These are phyloP conservation scores for Alternaria alternata DNA, from an alignment of 2,329 filamentous ascomycete genomes.

Conservation along the genomic window DNA sequence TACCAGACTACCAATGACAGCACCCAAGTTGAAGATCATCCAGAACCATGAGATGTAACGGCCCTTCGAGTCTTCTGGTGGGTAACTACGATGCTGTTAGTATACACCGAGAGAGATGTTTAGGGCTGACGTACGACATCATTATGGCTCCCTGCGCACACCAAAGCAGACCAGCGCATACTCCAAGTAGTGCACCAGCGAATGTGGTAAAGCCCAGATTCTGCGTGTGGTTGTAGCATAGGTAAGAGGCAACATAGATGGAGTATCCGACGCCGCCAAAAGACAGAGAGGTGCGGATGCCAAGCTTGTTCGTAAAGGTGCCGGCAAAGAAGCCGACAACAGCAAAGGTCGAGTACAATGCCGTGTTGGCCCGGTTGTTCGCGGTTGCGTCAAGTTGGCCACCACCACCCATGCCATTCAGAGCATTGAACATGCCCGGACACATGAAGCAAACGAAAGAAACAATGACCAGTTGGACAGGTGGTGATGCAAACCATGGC, in stretches of 20 bases:
- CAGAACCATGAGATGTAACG: slow-evolving; percentile 91
- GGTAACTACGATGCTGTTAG: slow-evolving; percentile 61
- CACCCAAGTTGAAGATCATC: slow-evolving; percentile 94
- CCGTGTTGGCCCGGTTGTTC: slow-evolving; percentile 73
- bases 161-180: slow-evolving; percentile 83
- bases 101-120: no score
- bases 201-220: slow-evolving; percentile 78
- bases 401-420: slow-evolving; percentile 61
- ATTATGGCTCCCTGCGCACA: slow-evolving; percentile 84
- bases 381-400: slow-evolving; percentile 60
- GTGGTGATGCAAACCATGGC: slow-evolving; percentile 60
- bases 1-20: slow-evolving; percentile 80
- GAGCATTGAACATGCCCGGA: slow-evolving; percentile 63
- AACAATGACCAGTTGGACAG: slow-evolving; percentile 59
- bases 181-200: slow-evolving; percentile 76
- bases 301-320: slow-evolving; percentile 79
- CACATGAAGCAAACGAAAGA: slow-evolving; percentile 63
- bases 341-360: slow-evolving; percentile 76
- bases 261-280: slow-evolving; percentile 81
- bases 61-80: slow-evolving; percentile 80
- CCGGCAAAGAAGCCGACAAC: slow-evolving; percentile 71
- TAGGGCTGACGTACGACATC: slow-evolving; percentile 65
- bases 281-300: slow-evolving; percentile 71
- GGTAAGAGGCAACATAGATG: slow-evolving; percentile 75
- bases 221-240: slow-evolving; percentile 72